Evolutionary conservation across 495 filamentous ascomycete genomes (phyloP).

Genomic region (Hypoxylon fuscum): DNA sequence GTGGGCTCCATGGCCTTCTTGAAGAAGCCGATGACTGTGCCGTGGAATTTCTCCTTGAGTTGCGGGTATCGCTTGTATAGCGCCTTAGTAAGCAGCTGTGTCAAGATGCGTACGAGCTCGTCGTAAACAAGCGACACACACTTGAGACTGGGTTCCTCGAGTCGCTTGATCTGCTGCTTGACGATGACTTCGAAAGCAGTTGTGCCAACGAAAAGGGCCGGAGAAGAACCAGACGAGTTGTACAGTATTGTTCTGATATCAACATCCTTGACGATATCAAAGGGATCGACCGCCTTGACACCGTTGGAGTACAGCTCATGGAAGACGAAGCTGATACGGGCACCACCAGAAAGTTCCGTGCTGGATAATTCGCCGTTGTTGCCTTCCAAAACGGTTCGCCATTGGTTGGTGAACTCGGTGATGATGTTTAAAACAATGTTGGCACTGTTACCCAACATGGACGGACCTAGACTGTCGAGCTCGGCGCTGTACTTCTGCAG

Average conservation of each 20-base stretch:
- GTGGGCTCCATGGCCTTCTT: constrained; percentile 98
- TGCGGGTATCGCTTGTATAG: constrained; percentile 90
- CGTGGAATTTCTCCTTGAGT: constrained; percentile 96
- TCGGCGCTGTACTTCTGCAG: constrained; percentile 92
- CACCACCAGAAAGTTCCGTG: constrained; percentile 93
- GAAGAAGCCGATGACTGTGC: constrained; percentile 94
- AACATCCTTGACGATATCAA: constrained; percentile 96
- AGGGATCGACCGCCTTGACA: constrained; percentile 97
- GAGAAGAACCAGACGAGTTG: constrained; percentile 98
- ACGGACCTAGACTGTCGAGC: constrained; percentile 85
- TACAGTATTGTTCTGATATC: constrained; percentile 97
- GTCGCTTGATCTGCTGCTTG: constrained; percentile 96
- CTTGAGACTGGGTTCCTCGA: constrained; percentile 96
- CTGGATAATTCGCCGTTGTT: constrained; percentile 96
- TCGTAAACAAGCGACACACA: constrained; percentile 98
- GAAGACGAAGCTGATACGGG: constrained; percentile 99
- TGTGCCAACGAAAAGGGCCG: constrained; percentile 96
- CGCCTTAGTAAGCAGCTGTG: constrained; percentile 86
- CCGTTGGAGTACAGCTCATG: constrained; percentile 98
- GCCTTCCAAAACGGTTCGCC: constrained; percentile 93
- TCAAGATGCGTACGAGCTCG: constrained; percentile 94
- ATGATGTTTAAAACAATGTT: constrained; percentile 99
- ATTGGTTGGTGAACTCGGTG: constrained; percentile 97
- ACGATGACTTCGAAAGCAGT: constrained; percentile 98
- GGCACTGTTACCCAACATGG: constrained; percentile 92